Evolutionary conservation across 164 flowering plant genomes (phyloP).

Genomic region (Houttuynia cordata): DNA sequence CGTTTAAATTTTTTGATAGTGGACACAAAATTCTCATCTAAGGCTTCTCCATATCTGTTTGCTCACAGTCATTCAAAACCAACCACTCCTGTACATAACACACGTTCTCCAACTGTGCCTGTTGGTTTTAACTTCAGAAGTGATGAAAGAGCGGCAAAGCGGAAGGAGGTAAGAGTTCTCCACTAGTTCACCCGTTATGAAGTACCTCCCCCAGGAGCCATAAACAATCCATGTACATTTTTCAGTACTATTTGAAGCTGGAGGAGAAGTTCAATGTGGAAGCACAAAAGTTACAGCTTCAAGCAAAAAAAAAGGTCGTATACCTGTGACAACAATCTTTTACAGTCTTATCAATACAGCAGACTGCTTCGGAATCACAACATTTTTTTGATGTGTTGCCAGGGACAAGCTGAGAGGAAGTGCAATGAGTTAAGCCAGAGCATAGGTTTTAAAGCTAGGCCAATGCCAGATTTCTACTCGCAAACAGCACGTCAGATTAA

Average conservation of each 20-base stretch:
- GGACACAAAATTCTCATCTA: too few relatives aligned
- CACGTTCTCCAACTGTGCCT: constrained; percentile 23
- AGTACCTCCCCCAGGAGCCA: neutral
- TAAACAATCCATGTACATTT: neutral
- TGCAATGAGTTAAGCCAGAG: constrained; percentile 20
- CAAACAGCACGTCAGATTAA: constrained; percentile 16
- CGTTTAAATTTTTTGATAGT: too few relatives aligned
- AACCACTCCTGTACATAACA: constrained; percentile 19
- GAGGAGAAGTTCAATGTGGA: constrained; percentile 46
- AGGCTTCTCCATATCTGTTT: neutral
- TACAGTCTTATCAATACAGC: neutral
- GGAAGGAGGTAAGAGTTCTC: constrained; percentile 64
- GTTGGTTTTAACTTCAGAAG: constrained; percentile 65
- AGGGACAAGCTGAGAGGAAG: constrained; percentile 29
- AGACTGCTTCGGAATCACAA: too few relatives aligned
- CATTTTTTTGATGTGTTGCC: constrained; percentile 4
- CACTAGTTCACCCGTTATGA: neutral
- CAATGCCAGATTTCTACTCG: constrained; percentile 17
- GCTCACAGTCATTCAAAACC: constrained; percentile 25
- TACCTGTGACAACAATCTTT: neutral
- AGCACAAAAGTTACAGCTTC: constrained; percentile 25
- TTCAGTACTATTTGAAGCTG: constrained; percentile 48
- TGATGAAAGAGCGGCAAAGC: constrained; percentile 80
- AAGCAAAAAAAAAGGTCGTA: constrained; percentile 35
- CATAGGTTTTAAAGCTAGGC: constrained; percentile 21